Evolutionary conservation across 352 stramenopile genomes (phyloP).

Genomic region (Phytopythium chamaehyphon): DNA sequence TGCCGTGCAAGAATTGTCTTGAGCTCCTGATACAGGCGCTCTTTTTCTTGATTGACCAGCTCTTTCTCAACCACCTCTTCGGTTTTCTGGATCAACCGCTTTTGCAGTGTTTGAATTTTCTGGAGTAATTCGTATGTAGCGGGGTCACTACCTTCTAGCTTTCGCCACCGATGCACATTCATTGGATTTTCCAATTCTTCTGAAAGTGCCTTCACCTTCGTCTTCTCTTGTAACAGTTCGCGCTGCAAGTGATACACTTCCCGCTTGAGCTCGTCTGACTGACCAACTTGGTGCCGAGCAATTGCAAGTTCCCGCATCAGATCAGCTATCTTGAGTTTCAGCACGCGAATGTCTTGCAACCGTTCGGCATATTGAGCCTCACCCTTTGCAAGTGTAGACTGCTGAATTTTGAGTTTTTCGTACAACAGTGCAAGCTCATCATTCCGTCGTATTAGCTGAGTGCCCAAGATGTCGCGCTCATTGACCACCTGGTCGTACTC

Average conservation of each 20-base stretch:
- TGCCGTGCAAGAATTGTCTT: constrained; percentile 92
- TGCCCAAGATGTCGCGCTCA: constrained; percentile 95
- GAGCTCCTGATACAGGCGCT: constrained; percentile 94
- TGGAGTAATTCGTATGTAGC: constrained; percentile 95
- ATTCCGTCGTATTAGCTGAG: constrained; percentile 95
- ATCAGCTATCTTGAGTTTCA: constrained; percentile 95
- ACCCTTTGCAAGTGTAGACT: constrained; percentile 91
- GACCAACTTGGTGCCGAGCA: constrained; percentile 83
- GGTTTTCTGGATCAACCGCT: constrained; percentile 93
- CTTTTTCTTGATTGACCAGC: constrained; percentile 94
- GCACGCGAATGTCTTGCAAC: constrained; percentile 91
- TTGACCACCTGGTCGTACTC: constrained; percentile 97
- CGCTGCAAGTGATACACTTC: constrained; percentile 89
- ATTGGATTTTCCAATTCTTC: constrained; percentile 97
- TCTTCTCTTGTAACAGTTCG: constrained; percentile 93
- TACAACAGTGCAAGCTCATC: constrained; percentile 96
- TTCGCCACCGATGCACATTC: constrained; percentile 97
- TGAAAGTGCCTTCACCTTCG: constrained; percentile 94
- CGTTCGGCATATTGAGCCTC: constrained; percentile 92
- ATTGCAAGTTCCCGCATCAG: constrained; percentile 91
- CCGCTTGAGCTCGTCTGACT: constrained; percentile 86
- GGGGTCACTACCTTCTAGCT: constrained; percentile 95
- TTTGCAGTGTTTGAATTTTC: constrained; percentile 96
- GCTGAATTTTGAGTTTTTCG: constrained; percentile 97
- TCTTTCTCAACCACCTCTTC: constrained; percentile 95